Evolutionary conservation across 75 land plant genomes (phyloP), one percentile per base, ranked within the genome.

Genomic region (Pseudotsuga menziesii): DNA sequence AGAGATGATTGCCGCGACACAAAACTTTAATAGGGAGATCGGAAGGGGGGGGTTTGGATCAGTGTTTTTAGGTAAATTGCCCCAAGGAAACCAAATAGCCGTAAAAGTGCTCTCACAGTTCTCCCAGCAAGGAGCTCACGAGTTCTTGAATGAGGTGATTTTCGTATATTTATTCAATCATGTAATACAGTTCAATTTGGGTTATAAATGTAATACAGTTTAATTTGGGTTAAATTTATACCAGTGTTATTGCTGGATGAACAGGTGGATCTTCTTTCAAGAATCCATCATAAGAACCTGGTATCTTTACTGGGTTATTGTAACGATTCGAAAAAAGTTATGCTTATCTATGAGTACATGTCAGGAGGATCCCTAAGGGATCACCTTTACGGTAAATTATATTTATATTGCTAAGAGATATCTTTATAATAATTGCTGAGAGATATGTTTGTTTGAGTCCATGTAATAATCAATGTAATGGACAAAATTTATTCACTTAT

Each of bases 271-370:
- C 27, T 15, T 29, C 23, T 61, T 26, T 15, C 27, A 9, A 61
- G 15, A 26, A 25, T 59, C 4, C 64, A 26, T 25, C 64, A 61
- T 11, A 25, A 14, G 9, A 3, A 7, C 3, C n/a, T 39, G 44
- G 44, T 39, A 2, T 17, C 44, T 39, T 78, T 89, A 25, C 52
- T 89, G n/a, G 91, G 89, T 9, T 89, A 81, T 56, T 84, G 91
- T 56, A 74, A 60, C 62, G 86, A 89, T 71, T 84, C 78, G 0
- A 73, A 58, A 14, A 81, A 84, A 32, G 80, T 81, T 17, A 78
- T 86, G 16, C 91, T 86, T 61, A 77, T 84, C 15, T 89, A 89
- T 61, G 91, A 89, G 63, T 89, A 77, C 78, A 86, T 89, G 91
- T 82, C 80, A 22, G 78, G 78, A 39, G 91, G 91, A 4, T 86